Evolutionary conservation across 2,329 filamentous ascomycete genomes (phyloP), one percentile per base, ranked within the genome.

Genomic region (Westerdykella aurantiaca): DNA sequence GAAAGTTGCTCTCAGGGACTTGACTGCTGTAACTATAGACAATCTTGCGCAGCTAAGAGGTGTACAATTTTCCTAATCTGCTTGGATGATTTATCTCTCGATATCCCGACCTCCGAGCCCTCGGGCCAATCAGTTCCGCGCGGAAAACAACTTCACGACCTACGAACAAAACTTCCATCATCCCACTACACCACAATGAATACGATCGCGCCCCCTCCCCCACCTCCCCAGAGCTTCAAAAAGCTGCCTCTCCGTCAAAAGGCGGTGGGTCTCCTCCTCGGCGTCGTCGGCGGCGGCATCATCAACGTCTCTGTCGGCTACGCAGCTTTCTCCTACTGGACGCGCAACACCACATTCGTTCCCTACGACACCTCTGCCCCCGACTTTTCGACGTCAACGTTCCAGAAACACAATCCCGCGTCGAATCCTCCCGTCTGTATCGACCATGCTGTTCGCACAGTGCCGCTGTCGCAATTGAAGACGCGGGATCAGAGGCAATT

Each of bases 381-480:
- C 6, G 57, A 66, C 42, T 60, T 63, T 31, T 18, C 38, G 6
- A 57, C 61, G 1, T 17, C 55, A 11, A 37, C 53, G 2, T 51
- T 56, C 33, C 42, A 46, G 12, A 48, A 46, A 3, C 59, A 64
- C 51, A 69, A 69, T 37, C 66, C 66, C 6, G n/a, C 22, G 12
- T 39, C 43, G 14, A 69, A 69, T 42, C 47, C 55, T 37, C 66
- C 66, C 0, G 47, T 51, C 4, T 64, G 60, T 49, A 63, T 68
- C 41, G 67, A 69, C 48, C 63, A 68, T 48, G 60, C 60, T 4
- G 49, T 66, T 31, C 63, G 65, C 25, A 56, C 55, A 21, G 58
- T 69, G 16, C 65, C 67, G 31, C 58, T 68, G 34, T 46, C 45
- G 12, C 53, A 63, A 40, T 51, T 69, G 38, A 57, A 61, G 31